A percentile compares a stretch with the other conserved stretches of the same genome.
Evolutionary conservation across 2,329 filamentous ascomycete species (phyloP).

Genomic region (Hypoxylon sp.): DNA sequence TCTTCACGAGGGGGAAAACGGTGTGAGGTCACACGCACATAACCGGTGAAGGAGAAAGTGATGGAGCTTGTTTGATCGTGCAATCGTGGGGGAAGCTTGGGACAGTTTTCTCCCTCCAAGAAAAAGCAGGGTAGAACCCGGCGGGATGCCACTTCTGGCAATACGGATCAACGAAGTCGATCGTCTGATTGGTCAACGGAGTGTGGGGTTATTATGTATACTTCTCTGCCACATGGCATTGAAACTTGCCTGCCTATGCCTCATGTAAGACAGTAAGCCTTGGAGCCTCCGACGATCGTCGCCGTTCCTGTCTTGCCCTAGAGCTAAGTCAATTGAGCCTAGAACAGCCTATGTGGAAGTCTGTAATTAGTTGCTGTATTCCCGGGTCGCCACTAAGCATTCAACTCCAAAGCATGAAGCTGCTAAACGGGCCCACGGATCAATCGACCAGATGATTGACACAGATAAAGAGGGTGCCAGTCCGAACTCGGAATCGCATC

Average conservation of each 20-base stretch:
- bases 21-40: slow-evolving; percentile 27
- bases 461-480: not conserved
- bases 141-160: slow-evolving; percentile 40
- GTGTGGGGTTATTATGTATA: slow-evolving; percentile 33
- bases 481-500: not conserved
- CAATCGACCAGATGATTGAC: not conserved
- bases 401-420: not conserved
- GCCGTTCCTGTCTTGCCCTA: slow-evolving; percentile 14
- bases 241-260: slow-evolving; percentile 17
- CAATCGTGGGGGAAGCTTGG: slow-evolving; percentile 35
- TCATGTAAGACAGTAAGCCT: slow-evolving; percentile 13
- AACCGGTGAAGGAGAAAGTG: slow-evolving; percentile 9
- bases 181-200: slow-evolving; percentile 24
- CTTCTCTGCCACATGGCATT: slow-evolving; percentile 35
- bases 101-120: slow-evolving; percentile 16
- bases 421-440: not conserved
- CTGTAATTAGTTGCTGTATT: slow-evolving; percentile 18
- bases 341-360: slow-evolving; percentile 28
- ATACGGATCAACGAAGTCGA: slow-evolving; percentile 29
- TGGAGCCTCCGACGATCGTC: slow-evolving; percentile 34
- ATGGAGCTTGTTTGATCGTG: slow-evolving; percentile 29
- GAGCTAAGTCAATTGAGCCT: slow-evolving; percentile 26
- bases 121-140: slow-evolving; percentile 27
- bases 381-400: slow-evolving; percentile 23
- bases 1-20: slow-evolving; percentile 1